phyloP scores from a whole-genome alignment of 257 asterid genomes.

The Solanum chiquidenum region DNA sequence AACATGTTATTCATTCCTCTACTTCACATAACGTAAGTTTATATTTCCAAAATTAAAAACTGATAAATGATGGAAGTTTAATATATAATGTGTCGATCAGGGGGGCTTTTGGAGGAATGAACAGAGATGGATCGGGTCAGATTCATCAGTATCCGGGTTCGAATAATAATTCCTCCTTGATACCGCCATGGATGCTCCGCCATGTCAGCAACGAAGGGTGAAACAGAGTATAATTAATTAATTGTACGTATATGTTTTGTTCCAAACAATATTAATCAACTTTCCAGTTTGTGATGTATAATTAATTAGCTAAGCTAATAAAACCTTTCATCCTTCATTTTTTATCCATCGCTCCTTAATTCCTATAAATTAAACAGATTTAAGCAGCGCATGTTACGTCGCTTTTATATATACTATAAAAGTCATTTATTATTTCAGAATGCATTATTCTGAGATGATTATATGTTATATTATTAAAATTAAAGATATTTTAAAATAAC shows the following conservation, averaged over 20 bases:
- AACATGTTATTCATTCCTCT: background rate
- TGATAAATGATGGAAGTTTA: no score
- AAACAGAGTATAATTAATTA: background rate
- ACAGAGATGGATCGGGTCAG: background rate
- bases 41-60: no score
- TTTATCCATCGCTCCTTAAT: background rate
- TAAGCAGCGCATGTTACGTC: background rate
- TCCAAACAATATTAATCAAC: background rate
- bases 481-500: background rate
- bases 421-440: background rate
- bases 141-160: background rate
- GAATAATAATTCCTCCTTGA: background rate
- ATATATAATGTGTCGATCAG: background rate
- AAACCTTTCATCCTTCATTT: background rate
- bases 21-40: no score
- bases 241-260: background rate
- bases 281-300: background rate
- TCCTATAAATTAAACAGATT: background rate
- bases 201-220: conserved; percentile 1
- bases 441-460: background rate
- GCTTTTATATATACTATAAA: background rate
- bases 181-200: conserved; percentile 34
- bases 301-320: background rate
- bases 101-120: conserved; percentile 2
- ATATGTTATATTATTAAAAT: no score